Evolutionary conservation across 2,329 filamentous ascomycete genomes (phyloP).

Genomic region (Thermothelomyces thermophilus): DNA sequence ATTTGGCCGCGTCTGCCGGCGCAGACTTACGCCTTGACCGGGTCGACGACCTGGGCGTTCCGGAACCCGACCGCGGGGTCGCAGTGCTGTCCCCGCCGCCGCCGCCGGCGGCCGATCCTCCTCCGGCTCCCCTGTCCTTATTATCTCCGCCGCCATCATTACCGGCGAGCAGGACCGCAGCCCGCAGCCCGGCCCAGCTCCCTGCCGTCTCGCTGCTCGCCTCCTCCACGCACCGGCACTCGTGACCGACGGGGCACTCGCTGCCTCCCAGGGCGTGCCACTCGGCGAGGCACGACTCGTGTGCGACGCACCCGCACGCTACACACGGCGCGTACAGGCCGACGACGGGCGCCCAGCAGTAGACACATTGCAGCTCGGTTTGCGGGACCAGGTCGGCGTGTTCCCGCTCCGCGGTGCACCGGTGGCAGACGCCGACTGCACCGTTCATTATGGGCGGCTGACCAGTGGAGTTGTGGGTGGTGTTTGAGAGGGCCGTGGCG

Average conservation of each 20-base stretch:
- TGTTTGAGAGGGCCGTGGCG: not conserved
- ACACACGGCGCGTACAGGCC: conserved; percentile 56
- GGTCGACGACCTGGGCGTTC: not conserved
- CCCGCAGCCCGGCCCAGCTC: conserved; percentile 52
- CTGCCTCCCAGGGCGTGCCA: conserved; percentile 53
- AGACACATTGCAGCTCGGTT: conserved; percentile 54
- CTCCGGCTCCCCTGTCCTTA: not conserved
- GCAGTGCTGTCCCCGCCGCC: not conserved
- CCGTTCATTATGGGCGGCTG: conserved; percentile 30
- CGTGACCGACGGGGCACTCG: conserved; percentile 56
- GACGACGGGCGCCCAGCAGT: conserved; percentile 55
- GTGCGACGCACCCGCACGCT: conserved; percentile 55
- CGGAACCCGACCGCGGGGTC: not conserved
- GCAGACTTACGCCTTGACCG: conserved; percentile 25
- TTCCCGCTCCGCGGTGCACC: conserved; percentile 38
- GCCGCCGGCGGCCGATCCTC: not conserved
- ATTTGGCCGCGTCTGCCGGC: conserved; percentile 23
- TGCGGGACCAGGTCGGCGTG: conserved; percentile 34
- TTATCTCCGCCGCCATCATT: not conserved
- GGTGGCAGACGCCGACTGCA: conserved; percentile 43
- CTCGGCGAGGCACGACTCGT: conserved; percentile 52
- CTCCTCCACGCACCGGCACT: conserved; percentile 55
- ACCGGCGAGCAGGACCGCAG: conserved; percentile 29
- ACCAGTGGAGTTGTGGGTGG: not conserved
- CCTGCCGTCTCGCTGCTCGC: conserved; percentile 53